Base-by-base conservation (phyloP, 306 rosid species). In the Cicer pinnatifidum region DNA sequence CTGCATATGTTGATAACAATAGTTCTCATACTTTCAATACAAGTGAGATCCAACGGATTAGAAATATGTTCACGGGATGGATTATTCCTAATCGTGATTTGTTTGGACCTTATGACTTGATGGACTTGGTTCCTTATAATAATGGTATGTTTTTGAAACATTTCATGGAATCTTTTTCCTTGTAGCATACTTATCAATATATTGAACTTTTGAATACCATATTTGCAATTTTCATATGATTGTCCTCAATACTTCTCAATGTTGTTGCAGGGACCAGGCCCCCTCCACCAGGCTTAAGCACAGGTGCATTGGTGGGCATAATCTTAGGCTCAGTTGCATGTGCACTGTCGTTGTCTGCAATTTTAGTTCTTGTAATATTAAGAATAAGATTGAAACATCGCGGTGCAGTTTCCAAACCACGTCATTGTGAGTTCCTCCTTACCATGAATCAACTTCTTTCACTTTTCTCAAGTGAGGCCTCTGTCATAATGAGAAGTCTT, bases 81-180 rank as follows among this genome's bases (percentile, higher is more conserved):
- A 13, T 2, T 0, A 86, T 95, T 85, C 64, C 41, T 19, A 89
- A 87, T 12, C 69, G 65, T 40, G 88, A 69, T 1, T 1, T 82
- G 13, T 95, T 90, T 73, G 99, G 99, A 38, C 99, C 99, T 50
- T 92, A 88, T 77, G 99, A 95, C 80, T 86, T 91, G 45, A 7
- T 85, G 48, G 6, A 43, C 43, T 85, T 78, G 57, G 90, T 33
- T 51, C 73, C 84, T 72, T 91, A 95, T 65, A 53, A 23, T 7
- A 67, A 79, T 3, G 86, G 99, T 95, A 17, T 60, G 97, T 87
- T 78, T 85, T 72, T 0, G 16, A 76, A 86, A 12, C 84, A 79
- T 79, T 66, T 19, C 67, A 54, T 65, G 61, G 40, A 11, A 58
- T 38, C 40, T 5, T 57, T 11, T 57, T 57, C 38, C 38, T 54